Conservation (phyloP, 345 rosid species). For the Arabis alpina region DNA sequence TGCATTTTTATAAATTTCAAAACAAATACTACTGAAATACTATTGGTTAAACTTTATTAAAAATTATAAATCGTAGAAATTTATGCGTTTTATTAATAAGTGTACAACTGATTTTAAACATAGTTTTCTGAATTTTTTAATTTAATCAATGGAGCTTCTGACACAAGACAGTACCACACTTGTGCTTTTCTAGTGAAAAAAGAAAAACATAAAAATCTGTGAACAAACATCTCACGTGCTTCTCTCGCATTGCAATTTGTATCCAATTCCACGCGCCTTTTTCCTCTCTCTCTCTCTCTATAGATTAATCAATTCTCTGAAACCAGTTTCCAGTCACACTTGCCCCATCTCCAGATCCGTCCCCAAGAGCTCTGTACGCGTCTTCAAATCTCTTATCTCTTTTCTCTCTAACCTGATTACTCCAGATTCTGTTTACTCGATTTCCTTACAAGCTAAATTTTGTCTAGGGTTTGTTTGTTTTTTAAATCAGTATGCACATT, state of each 20-base stretch:
- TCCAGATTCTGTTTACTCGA: not conserved
- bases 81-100: too few species aligned
- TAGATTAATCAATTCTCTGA: conserved; percentile 27
- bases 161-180: conserved; percentile 34
- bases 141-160: conserved; percentile 30
- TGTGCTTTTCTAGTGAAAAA: conserved; percentile 27
- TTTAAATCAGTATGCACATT: not conserved
- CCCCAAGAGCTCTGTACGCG: conserved; percentile 29
- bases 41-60: too few species aligned
- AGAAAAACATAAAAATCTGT: conserved; percentile 34
- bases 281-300: conserved; percentile 19
- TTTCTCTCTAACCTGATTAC: conserved; percentile 4
- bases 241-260: conserved; percentile 30
- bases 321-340: conserved; percentile 34
- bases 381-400: conserved; percentile 20
- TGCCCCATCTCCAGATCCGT: conserved; percentile 57
- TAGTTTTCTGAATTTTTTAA: not conserved
- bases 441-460: conserved; percentile 20
- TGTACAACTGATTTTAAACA: too few species aligned
- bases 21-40: too few species aligned
- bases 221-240: conserved; percentile 61
- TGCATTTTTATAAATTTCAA: too few species aligned
- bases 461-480: conserved; percentile 28
- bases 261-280: conserved; percentile 51
- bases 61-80: too few species aligned